These are phyloP conservation scores for Verticillium albo-atrum DNA, from an alignment of 2,329 filamentous ascomycete species.

Conservation along the genomic window DNA sequence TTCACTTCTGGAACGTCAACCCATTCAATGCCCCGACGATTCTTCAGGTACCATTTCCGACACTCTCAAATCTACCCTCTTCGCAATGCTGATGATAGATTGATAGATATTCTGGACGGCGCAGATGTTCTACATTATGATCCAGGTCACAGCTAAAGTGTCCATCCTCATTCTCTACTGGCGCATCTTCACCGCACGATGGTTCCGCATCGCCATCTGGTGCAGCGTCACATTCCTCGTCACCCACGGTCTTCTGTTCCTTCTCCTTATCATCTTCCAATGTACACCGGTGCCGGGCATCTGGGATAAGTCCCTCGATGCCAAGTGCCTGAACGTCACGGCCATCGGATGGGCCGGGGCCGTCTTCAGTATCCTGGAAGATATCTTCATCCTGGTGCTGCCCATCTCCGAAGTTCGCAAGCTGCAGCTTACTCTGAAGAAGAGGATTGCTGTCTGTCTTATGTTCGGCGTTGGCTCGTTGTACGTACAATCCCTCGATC, in stretches of 20 bases:
- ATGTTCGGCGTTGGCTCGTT: slow-evolving; percentile 13
- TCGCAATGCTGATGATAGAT: background rate
- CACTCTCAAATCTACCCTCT: rapidly evolving
- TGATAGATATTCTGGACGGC: slow-evolving; percentile 11
- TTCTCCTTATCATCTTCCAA: slow-evolving; percentile 15
- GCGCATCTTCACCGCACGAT: slow-evolving; percentile 11
- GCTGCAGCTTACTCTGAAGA: slow-evolving; percentile 4
- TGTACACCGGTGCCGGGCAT: slow-evolving; percentile 11
- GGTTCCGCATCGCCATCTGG: slow-evolving; percentile 6
- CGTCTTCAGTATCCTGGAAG: slow-evolving; percentile 11
- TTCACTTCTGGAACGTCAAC: slow-evolving; percentile 17
- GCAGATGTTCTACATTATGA: slow-evolving; percentile 17
- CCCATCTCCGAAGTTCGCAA: slow-evolving; percentile 11
- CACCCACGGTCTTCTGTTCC: slow-evolving; percentile 10
- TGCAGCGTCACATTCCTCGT: slow-evolving; percentile 6
- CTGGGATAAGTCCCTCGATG: slow-evolving; percentile 8
- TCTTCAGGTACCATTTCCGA: background rate
- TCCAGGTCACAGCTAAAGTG: slow-evolving; percentile 16
- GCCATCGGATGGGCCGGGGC: slow-evolving; percentile 7
- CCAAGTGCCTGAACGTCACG: slow-evolving; percentile 4
- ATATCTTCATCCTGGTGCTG: slow-evolving; percentile 9
- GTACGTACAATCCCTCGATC: background rate
- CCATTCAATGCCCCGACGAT: slow-evolving; percentile 6
- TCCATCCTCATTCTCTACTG: slow-evolving; percentile 18
- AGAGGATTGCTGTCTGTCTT: slow-evolving; percentile 6